Evolutionary conservation across 306 rosid species (phyloP).

Genomic region (Pterocarpus macrocarpus): DNA sequence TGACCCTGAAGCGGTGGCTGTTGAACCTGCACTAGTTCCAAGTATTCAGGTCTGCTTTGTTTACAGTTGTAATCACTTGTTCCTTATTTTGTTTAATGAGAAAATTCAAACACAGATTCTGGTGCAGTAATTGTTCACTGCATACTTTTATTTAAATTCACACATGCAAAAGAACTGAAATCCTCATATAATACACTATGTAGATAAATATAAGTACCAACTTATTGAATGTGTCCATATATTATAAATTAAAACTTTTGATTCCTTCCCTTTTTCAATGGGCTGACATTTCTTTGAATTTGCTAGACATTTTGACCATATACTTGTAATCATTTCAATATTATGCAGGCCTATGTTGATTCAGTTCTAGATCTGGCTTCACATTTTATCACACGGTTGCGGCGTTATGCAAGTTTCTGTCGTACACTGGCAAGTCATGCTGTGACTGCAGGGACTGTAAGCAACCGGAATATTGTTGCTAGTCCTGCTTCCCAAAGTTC

Average conservation of each 20-base stretch:
- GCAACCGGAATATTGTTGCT: constrained; percentile 85
- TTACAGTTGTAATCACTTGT: constrained; percentile 26
- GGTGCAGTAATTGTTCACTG: not conserved
- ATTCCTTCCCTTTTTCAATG: constrained; percentile 15
- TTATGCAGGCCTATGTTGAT: constrained; percentile 91
- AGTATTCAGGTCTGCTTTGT: constrained; percentile 74
- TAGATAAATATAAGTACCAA: constrained; percentile 9
- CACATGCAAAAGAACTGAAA: constrained; percentile 1
- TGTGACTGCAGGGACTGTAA: constrained; percentile 86
- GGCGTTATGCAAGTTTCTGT: constrained; percentile 93
- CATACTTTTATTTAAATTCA: constrained; percentile 5
- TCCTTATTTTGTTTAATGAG: constrained; percentile 29
- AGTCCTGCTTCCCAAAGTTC: constrained; percentile 86
- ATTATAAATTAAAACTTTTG: not conserved
- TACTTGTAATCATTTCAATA: constrained; percentile 38
- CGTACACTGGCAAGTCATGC: constrained; percentile 97
- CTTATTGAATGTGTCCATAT: constrained; percentile 4
- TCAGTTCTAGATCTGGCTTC: constrained; percentile 99
- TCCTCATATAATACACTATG: constrained; percentile 9
- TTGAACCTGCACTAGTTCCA: constrained; percentile 82
- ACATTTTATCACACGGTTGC: constrained; percentile 93
- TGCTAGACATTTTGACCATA: constrained; percentile 19
- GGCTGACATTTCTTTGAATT: constrained; percentile 29
- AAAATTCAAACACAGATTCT: not conserved
- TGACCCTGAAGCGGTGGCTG: constrained; percentile 81